Base-by-base conservation (phyloP, 129 eudicot genomes). In the Tagetes patula region DNA sequence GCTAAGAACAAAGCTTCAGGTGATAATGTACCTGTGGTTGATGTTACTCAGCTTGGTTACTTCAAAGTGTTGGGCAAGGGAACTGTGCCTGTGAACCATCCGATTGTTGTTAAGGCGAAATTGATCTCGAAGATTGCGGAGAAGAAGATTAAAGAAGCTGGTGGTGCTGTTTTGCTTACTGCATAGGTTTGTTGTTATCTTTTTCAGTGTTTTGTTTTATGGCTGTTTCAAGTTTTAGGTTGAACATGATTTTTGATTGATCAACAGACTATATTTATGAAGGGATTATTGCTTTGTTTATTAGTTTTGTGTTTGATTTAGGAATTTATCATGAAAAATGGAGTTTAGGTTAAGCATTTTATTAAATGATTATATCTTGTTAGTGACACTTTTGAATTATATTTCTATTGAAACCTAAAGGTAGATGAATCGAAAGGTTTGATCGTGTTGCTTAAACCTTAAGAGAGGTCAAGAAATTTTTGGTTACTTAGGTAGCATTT, bases 131-230 rank as follows among this genome's bases (percentile, higher is more conserved):
- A 87, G 80, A 85, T 45, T 3, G 96, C 96, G 0, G 96, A 90
- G 89, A 90, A 77, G 85, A 90, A 90, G 89, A 90, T 90, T 52
- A 87, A 90, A 88, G 95, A 87, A 62, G 89, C 85, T 55, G 95
- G 96, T 30, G 96, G 96, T 40, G 91, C 96, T 43, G 96, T 90
- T 70, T 41, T 90, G 68, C 86, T 87, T 37, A 87, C 96, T 13
- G 96, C 96, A 66, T 88, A 85, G 87, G 86, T 62, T 80, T 82
- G 71, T 20, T 41, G 1, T 67, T 74, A 11, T n/a, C 1, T 13
- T 68, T 13, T 11, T 61, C 37, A 12, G 39, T 45, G 27, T 4
- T 13, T 14, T 10, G 27, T 13, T 50, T n/a, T 65, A 53, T 34
- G 38, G 27, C 27, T 43, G 48, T 3, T 42, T 72, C 38, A 45